These are phyloP conservation scores for Dictyophora rubrovolvata DNA, from an alignment of 768 basidiomycete species.

Conservation along the genomic window DNA sequence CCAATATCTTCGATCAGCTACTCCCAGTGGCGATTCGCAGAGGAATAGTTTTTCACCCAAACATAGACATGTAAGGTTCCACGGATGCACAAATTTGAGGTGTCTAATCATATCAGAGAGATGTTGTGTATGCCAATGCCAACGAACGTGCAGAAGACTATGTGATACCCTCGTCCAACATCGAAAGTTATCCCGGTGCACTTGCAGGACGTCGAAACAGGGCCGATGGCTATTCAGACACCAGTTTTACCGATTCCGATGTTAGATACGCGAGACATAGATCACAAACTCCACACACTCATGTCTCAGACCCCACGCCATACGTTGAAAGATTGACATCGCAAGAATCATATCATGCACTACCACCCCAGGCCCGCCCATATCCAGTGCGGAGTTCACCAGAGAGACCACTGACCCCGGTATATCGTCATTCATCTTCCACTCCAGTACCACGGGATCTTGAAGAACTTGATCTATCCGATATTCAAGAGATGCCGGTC, in stretches of 20 bases:
- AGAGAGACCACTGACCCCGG: not conserved
- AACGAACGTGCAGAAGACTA: not conserved
- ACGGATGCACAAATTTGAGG: too few relatives aligned
- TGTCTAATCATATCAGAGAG: not conserved
- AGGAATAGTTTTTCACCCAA: not conserved
- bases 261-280: not conserved
- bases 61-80: not conserved
- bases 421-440: not conserved
- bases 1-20: not conserved
- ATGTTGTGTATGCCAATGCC: not conserved
- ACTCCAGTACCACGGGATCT: not conserved
- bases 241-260: constrained; percentile 1
- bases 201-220: not conserved
- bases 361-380: not conserved
- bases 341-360: not conserved
- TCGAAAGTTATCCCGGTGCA: not conserved
- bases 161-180: not conserved
- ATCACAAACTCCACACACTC: not conserved
- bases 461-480: not conserved
- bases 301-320: not conserved
- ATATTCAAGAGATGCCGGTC: not conserved
- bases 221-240: constrained; percentile 1
- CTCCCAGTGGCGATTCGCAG: constrained; percentile 1
- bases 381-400: not conserved
- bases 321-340: not conserved